Base-by-base conservation (phyloP, 2,329 filamentous ascomycete genomes). In the Lithohypha guttulata region DNA sequence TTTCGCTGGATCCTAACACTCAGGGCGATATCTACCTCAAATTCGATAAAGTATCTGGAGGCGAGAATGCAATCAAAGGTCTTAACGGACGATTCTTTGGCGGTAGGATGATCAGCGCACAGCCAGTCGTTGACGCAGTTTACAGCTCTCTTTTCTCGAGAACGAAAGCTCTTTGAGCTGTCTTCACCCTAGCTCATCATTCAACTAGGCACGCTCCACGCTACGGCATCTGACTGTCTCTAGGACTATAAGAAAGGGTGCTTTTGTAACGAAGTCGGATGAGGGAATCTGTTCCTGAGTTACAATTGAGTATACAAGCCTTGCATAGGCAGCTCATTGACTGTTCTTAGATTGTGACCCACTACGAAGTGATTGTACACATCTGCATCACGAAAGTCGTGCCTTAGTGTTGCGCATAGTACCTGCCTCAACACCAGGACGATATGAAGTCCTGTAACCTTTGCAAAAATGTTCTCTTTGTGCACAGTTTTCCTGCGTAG, bases 1-100 rank as follows among this genome's bases (percentile, higher is more conserved):
- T 96, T 64, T 77, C 86, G 53, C 75, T 94, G 64, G 89, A 96
- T 69, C 78, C 83, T 51, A 93, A 93, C 66, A 91, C 86, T 33
- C 77, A 83, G 62, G 91, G 91, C 64, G 91, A 98, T 59, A 89
- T 98, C 54, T 98, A 94, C 64, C 79, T 98, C 61, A 98, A 98
- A 64, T 98, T 98, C 67, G 86, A 94, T 64, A 82, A 85, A 56
- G 84, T 96, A 47, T 78, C 87, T 60, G 89, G 89, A 53, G 89
- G 89, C 59, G 85, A 95, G 65, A 96, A 95, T 59, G 91, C 91
- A 54, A 93, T 96, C 66, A 93, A 93, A 62, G 91, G 91, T 57
- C 77, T 98, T 47, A 96, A 98, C 63, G 91, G 91, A 57, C 81
- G 91, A 59, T 94, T 84, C 64, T 98, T 98, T 64, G 91, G 85